Base-by-base conservation (phyloP, 1,139 yeast genomes). In the Candida dubliniensis region DNA sequence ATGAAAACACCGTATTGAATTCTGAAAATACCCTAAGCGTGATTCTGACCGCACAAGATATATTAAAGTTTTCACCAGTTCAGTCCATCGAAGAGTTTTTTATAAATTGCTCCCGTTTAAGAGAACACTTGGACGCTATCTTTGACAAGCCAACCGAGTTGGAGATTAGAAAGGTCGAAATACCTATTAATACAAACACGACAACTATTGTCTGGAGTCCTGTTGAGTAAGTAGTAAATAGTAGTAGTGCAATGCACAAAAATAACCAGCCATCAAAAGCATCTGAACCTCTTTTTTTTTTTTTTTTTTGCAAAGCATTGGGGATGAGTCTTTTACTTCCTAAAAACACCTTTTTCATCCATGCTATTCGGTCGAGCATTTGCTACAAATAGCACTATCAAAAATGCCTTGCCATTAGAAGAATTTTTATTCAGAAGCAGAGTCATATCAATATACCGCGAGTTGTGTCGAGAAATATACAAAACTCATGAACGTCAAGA, bases 341-440 rank as follows among this genome's bases (percentile, higher is more conserved):
- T 23, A 30, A 23, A 29, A 10, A 23, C 36, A 4, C 12, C 14
- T n/a, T 27, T 27, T 27, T 8, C 30, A 27, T 27, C 30, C 30
- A 27, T 27, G 30, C n/a, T 7, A 27, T 27, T 27, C 7, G 13
- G 11, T n/a, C 41, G 41, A 14, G 10, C 14, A 11, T 38, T 31
- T 25, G 12, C 38, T 5, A 25, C 33, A 12, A 40, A 12, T 14
- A 24, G 18, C 3, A 12, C 23, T 4, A 18, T 42, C 13, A 47
- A 48, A 29, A 40, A 48, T 34, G 46, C 65, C 1, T 48, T 69
- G 14, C 59, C 76, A 3, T 56, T 74, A 4, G 76, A 74, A 32
- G 78, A 74, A 48, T 74, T 71, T 49, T 46, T 73, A 15, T 72
- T 73, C 42, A 61, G 76, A 31, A 66, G 60, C 40, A 63, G 64